These are phyloP conservation scores for Papiliotrema terrestris DNA, from an alignment of 1,284 basidiomycete genomes.

Conservation along the genomic window DNA sequence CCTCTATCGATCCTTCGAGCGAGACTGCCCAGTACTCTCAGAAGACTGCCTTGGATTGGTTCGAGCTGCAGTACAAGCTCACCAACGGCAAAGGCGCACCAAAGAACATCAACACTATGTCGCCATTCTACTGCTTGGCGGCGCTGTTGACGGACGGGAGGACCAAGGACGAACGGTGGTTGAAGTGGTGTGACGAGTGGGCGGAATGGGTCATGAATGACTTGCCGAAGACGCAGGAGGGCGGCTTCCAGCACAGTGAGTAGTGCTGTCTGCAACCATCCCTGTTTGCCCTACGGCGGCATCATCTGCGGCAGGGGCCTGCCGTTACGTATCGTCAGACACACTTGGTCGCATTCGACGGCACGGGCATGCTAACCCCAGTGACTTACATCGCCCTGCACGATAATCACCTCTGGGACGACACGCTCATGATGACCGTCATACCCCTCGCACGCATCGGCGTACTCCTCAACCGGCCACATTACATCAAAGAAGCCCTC, in stretches of 20 bases:
- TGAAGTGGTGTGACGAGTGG: conserved; percentile 56
- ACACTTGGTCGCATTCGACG: no score
- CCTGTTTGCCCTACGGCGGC: no score
- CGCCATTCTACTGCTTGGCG: conserved; percentile 59
- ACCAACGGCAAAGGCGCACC: conserved; percentile 53
- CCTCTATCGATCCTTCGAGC: conserved; percentile 33
- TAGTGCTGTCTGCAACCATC: conserved; percentile 6
- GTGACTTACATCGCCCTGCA: conserved; percentile 57
- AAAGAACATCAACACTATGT: conserved; percentile 68
- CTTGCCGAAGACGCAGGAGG: conserved; percentile 57
- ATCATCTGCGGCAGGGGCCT: no score
- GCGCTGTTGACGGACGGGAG: conserved; percentile 48
- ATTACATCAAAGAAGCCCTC: conserved; percentile 62
- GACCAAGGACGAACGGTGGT: conserved; percentile 31
- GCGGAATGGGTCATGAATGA: conserved; percentile 64
- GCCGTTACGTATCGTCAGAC: no score
- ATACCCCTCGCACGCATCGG: conserved; percentile 61
- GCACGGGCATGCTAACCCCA: conserved; percentile 10
- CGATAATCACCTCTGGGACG: conserved; percentile 62
- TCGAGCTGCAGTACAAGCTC: conserved; percentile 56
- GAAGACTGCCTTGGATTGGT: conserved; percentile 58
- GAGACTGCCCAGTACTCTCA: conserved; percentile 51
- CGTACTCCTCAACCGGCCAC: conserved; percentile 55
- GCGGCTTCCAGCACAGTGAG: conserved; percentile 59
- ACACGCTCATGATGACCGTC: conserved; percentile 62